Conservation (phyloP, 1,139 yeast species). For the Blastobotrys arbuscula region DNA sequence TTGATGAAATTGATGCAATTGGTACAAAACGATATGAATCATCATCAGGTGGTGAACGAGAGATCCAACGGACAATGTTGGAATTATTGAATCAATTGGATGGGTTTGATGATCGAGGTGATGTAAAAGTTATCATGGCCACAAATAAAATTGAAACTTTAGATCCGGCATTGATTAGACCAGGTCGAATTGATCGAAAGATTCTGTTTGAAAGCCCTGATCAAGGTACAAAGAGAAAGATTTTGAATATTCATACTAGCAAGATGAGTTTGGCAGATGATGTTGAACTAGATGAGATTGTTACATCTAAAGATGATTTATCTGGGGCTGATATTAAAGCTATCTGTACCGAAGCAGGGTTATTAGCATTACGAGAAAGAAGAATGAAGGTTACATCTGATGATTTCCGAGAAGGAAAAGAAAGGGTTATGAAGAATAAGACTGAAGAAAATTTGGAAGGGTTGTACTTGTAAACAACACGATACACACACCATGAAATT, state of each 20-base stretch:
- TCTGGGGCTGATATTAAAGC: conserved; percentile 99
- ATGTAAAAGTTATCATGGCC: conserved; percentile 98
- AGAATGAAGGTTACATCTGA: conserved; percentile 97
- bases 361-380: conserved; percentile 92
- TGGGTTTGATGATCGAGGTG: conserved; percentile 98
- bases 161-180: conserved; percentile 97
- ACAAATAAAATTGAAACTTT: conserved; percentile 92
- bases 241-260: conserved; percentile 86
- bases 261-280: conserved; percentile 89
- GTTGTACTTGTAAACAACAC: conserved; percentile 66
- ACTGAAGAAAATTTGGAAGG: conserved; percentile 97
- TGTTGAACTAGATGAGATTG: conserved; percentile 85
- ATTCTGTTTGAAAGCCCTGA: conserved; percentile 96
- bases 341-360: conserved; percentile 96
- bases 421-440: conserved; percentile 94
- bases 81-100: conserved; percentile 94
- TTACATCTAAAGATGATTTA: conserved; percentile 86
- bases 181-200: conserved; percentile 98
- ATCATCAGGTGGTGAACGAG: conserved; percentile 95
- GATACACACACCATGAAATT: not conserved
- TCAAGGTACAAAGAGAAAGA: conserved; percentile 86
- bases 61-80: conserved; percentile 97
- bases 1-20: conserved; percentile 98
- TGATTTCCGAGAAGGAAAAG: conserved; percentile 92
- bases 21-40: conserved; percentile 97